These are phyloP conservation scores for Plenodomus tracheiphilus DNA, from an alignment of 2,329 filamentous ascomycete species.

Conservation along the genomic window DNA sequence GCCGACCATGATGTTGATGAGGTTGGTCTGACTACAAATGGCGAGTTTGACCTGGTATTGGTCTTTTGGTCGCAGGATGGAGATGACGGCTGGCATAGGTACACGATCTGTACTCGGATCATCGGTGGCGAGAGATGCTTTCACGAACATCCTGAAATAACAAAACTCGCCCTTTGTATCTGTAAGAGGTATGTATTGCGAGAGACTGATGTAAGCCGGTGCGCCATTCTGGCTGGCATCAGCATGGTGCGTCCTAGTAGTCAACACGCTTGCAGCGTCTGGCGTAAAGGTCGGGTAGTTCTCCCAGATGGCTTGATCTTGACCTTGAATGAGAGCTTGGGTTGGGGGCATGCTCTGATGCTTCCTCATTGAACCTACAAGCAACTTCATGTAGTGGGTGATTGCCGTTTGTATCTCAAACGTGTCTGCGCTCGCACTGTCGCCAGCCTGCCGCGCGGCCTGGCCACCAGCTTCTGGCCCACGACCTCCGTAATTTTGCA, in stretches of 20 bases:
- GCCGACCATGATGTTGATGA: slow-evolving; percentile 75
- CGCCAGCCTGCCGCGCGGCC: slow-evolving; percentile 48
- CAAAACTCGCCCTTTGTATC: slow-evolving; percentile 75
- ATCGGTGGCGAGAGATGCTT: slow-evolving; percentile 73
- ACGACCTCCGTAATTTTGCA: slow-evolving; percentile 31
- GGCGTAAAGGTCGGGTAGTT: slow-evolving; percentile 74
- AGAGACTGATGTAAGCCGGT: slow-evolving; percentile 47
- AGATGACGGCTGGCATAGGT: slow-evolving; percentile 73
- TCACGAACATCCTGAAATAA: slow-evolving; percentile 76
- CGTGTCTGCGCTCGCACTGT: slow-evolving; percentile 50
- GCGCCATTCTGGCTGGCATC: slow-evolving; percentile 48
- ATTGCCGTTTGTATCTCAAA: slow-evolving; percentile 59
- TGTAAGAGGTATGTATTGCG: slow-evolving; percentile 74
- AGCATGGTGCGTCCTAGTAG: slow-evolving; percentile 44
- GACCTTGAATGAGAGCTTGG: slow-evolving; percentile 70
- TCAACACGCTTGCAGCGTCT: slow-evolving; percentile 69
- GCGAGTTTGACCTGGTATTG: slow-evolving; percentile 72
- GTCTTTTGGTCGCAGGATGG: slow-evolving; percentile 70
- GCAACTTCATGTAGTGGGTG: slow-evolving; percentile 68
- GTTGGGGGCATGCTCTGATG: slow-evolving; percentile 74
- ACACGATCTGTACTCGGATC: slow-evolving; percentile 68
- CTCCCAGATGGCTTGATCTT: slow-evolving; percentile 82
- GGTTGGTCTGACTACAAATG: slow-evolving; percentile 77
- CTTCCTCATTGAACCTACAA: slow-evolving; percentile 80
- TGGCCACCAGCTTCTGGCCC: slow-evolving; percentile 38